Evolutionary conservation across 108 stramenopile species (phyloP).

Genomic region (Stephanodiscus triporus): DNA sequence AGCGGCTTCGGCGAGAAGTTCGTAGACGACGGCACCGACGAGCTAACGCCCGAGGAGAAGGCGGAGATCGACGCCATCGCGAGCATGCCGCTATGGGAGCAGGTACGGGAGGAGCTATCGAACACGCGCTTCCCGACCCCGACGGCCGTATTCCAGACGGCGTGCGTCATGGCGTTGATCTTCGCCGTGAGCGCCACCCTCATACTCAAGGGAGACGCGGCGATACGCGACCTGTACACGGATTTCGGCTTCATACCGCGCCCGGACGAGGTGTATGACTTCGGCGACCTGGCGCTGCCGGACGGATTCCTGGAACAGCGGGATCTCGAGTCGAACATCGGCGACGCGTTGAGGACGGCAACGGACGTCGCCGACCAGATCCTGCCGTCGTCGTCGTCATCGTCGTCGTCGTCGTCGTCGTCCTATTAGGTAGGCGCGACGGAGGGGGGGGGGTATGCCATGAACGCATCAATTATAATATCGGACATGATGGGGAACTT

Average conservation of each 20-base stretch:
- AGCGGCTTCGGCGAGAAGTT: conserved; percentile 59
- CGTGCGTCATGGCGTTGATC: conserved; percentile 59
- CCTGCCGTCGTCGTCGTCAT: conserved; percentile 28
- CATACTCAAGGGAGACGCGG: conserved; percentile 65
- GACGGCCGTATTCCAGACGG: conserved; percentile 54
- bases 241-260: conserved; percentile 64
- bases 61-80: conserved; percentile 74
- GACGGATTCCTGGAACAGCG: conserved; percentile 51
- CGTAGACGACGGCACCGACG: conserved; percentile 74
- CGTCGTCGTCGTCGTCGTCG: too few relatives aligned
- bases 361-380: conserved; percentile 37
- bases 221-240: conserved; percentile 59
- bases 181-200: conserved; percentile 61
- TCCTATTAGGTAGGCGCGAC: too few relatives aligned
- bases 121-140: conserved; percentile 65
- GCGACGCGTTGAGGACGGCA: conserved; percentile 20
- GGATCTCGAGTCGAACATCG: conserved; percentile 26
- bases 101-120: conserved; percentile 54
- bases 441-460: too few relatives aligned
- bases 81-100: conserved; percentile 57
- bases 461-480: too few relatives aligned
- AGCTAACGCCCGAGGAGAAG: conserved; percentile 80
- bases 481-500: too few relatives aligned
- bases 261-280: conserved; percentile 61
- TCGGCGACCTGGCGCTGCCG: conserved; percentile 51